phyloP scores from a whole-genome alignment of 2,329 filamentous ascomycete genomes.

The Verticillium zaregamsianum region DNA sequence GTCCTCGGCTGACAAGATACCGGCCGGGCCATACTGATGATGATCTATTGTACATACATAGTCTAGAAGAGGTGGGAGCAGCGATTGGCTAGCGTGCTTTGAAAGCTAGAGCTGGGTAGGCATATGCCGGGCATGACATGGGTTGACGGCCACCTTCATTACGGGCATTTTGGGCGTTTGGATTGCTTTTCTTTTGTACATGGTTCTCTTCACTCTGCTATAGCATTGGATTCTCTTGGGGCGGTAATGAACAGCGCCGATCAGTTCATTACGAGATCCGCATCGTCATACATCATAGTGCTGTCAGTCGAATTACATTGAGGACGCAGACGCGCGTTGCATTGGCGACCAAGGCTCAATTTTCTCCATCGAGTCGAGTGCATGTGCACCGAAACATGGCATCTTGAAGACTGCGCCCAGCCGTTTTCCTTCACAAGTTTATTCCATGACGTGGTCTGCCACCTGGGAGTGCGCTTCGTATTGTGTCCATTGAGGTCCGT shows the following conservation, averaged over 20 bases:
- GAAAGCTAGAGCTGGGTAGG: too few species aligned
- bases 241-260: neutral
- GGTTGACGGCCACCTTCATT: neutral
- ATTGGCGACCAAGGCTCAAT: too few species aligned
- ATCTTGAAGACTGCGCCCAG: too few species aligned
- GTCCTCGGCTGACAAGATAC: neutral
- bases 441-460: too few species aligned
- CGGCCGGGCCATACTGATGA: neutral
- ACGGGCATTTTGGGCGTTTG: neutral
- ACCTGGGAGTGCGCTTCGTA: neutral
- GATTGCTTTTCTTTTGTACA: neutral
- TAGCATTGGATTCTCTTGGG: neutral
- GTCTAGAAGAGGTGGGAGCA: neutral
- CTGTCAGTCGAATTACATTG: too few species aligned
- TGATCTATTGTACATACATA: neutral
- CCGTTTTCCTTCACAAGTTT: too few species aligned
- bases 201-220: neutral
- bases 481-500: neutral
- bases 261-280: neutral
- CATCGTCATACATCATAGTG: too few species aligned
- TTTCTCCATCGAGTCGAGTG: too few species aligned
- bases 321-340: too few species aligned
- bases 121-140: neutral
- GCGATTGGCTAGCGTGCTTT: neutral
- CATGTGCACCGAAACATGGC: too few species aligned